Base-by-base conservation (phyloP, 164 flowering plant species). In the Aristolochia californica region DNA sequence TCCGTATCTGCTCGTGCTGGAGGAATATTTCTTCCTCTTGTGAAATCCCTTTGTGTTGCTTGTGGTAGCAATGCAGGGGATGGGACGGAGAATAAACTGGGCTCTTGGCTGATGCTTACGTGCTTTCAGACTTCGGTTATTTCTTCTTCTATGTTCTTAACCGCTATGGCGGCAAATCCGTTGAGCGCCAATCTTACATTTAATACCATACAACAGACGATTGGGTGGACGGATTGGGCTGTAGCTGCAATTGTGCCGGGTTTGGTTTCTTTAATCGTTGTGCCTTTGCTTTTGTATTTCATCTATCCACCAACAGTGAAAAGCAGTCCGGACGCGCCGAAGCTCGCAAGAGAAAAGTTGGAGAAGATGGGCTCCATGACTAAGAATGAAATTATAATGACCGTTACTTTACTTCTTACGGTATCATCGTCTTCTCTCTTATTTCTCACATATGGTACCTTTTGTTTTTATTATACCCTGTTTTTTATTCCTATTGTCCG, bases 141-240 rank as follows among this genome's bases (percentile, higher is more conserved):
- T 52, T 82, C 94, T 5, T 84, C 91, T 0, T 62, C 97, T 0
- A 88, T 91, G 96, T 91, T 91, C 53, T 66, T 91, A 70, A 91
- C 97, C 14, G 97, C 88, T 0, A 88, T 88, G 96, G 97, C 97
- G 5, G 96, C 96, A 2, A 91, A 91, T 66, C 97, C 96, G 0
- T 63, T 91, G 77, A 83, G 94, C 59, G 96, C 91, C 0, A 91
- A 68, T 60, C 71, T 91, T 50, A 79, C 97, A 0, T 57, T 58
- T 13, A 77, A 77, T 24, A 74, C 91, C 1, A 85, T 87, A 4
- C 64, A 77, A 58, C 77, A 81, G 76, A 75, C 86, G 0, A 81
- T 87, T 64, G 86, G 89, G 38, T 91, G 97, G 97, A 85, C 83
- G 12, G 83, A 77, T 78, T 91, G 96, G 97, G 96, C 96, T 10